phyloP scores from a whole-genome alignment of 2,329 filamentous ascomycete genomes.

The Fusarium avenaceum region DNA sequence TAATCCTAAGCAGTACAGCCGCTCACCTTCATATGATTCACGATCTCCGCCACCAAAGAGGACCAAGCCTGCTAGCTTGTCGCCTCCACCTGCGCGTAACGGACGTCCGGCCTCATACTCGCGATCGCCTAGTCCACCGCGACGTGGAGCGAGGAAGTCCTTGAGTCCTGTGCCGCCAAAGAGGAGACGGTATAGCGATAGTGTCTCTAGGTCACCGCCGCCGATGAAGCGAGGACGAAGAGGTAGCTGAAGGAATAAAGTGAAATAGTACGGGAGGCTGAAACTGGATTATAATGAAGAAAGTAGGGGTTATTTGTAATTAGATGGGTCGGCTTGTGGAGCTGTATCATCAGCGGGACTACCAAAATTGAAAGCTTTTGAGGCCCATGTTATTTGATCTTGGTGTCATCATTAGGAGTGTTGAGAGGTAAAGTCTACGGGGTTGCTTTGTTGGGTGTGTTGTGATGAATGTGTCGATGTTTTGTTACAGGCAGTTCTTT shows the following conservation, averaged over 20 bases:
- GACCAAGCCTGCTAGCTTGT: slow-evolving; percentile 35
- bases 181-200: slow-evolving; percentile 52
- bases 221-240: slow-evolving; percentile 52
- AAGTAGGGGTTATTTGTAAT: slow-evolving; percentile 22
- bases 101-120: slow-evolving; percentile 45
- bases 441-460: slow-evolving; percentile 1
- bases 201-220: slow-evolving; percentile 51
- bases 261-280: not conserved
- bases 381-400: slow-evolving; percentile 19
- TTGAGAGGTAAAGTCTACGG: not conserved
- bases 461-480: not conserved
- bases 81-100: slow-evolving; percentile 41
- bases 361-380: slow-evolving; percentile 44
- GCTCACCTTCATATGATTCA: slow-evolving; percentile 53
- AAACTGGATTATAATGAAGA: slow-evolving; percentile 25
- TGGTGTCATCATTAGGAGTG: not conserved
- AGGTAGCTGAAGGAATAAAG: slow-evolving; percentile 39
- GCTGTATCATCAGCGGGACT: slow-evolving; percentile 43
- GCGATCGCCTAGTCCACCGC: slow-evolving; percentile 44
- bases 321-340: slow-evolving; percentile 34
- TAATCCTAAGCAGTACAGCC: slow-evolving; percentile 43
- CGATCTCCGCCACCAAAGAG: slow-evolving; percentile 48
- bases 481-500: not conserved
- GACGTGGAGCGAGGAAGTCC: slow-evolving; percentile 37
- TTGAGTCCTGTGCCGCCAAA: slow-evolving; percentile 49